phyloP scores from a whole-genome alignment of 306 rosid genomes.

The Hippophae tibetana region DNA sequence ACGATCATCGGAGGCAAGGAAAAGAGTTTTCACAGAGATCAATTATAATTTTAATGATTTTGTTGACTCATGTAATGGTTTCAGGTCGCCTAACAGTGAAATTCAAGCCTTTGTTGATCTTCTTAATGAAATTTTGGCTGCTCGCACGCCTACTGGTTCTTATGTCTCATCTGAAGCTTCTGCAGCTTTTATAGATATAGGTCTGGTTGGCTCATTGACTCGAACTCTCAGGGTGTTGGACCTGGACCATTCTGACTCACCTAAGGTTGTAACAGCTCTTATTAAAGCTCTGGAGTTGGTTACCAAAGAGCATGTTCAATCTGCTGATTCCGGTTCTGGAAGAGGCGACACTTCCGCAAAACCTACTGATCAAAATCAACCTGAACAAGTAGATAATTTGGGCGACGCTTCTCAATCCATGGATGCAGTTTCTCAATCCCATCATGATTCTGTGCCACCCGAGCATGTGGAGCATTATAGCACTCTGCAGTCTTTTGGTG shows the following conservation, averaged over 20 bases:
- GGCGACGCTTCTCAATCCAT: slow-evolving; percentile 48
- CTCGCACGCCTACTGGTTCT: slow-evolving; percentile 86
- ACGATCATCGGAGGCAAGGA: slow-evolving; percentile 93
- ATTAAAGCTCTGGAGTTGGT: slow-evolving; percentile 88
- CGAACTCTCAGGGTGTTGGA: slow-evolving; percentile 69
- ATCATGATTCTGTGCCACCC: slow-evolving; percentile 45
- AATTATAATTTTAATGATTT: slow-evolving; percentile 53
- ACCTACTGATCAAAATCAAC: slow-evolving; percentile 51
- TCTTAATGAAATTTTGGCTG: slow-evolving; percentile 75
- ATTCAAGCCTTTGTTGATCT: slow-evolving; percentile 74
- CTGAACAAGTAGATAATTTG: slow-evolving; percentile 38
- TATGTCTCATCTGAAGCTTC: slow-evolving; percentile 81
- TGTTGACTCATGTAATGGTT: slow-evolving; percentile 51
- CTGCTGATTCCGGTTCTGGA: slow-evolving; percentile 50
- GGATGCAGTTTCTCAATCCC: slow-evolving; percentile 55
- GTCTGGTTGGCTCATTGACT: slow-evolving; percentile 66
- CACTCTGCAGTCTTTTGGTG: slow-evolving; percentile 57
- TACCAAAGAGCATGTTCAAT: slow-evolving; percentile 73
- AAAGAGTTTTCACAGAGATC: slow-evolving; percentile 72
- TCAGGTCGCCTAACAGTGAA: slow-evolving; percentile 54
- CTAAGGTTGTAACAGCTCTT: slow-evolving; percentile 77
- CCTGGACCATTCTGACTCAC: slow-evolving; percentile 81
- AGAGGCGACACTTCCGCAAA: slow-evolving; percentile 57
- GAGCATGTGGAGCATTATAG: slow-evolving; percentile 54
- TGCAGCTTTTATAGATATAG: slow-evolving; percentile 75